These are phyloP conservation scores for Leccinum disarticulatum DNA, from an alignment of 768 basidiomycete species.

Conservation along the genomic window DNA sequence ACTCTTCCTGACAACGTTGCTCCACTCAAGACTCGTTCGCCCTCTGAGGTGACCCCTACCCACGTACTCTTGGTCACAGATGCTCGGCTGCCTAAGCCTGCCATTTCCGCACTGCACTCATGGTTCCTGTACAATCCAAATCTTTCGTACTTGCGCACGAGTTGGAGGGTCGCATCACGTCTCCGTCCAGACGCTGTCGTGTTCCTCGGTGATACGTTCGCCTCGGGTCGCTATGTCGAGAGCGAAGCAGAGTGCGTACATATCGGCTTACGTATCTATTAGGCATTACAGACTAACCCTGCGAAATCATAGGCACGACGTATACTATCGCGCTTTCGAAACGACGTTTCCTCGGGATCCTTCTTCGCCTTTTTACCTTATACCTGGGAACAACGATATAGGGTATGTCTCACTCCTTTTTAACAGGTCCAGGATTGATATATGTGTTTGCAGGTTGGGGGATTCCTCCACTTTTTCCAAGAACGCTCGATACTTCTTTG, in stretches of 20 bases:
- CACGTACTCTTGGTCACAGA: constrained; percentile 72
- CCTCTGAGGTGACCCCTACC: constrained; percentile 32
- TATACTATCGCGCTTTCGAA: constrained; percentile 61
- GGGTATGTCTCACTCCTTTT: constrained; percentile 41
- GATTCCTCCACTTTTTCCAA: constrained; percentile 49
- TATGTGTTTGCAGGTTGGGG: constrained; percentile 46
- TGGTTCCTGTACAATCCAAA: constrained; percentile 47
- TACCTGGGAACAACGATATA: constrained; percentile 85
- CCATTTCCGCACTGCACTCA: constrained; percentile 31
- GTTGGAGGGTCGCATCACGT: constrained; percentile 62
- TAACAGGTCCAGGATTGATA: neutral
- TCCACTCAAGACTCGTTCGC: constrained; percentile 15
- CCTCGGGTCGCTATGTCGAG: constrained; percentile 56
- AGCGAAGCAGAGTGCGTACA: constrained; percentile 54
- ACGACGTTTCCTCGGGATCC: constrained; percentile 51
- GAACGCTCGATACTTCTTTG: constrained; percentile 58
- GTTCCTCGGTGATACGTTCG: constrained; percentile 76
- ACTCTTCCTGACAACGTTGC: constrained; percentile 6
- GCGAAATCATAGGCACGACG: constrained; percentile 50
- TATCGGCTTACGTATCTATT: constrained; percentile 19
- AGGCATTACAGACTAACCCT: neutral
- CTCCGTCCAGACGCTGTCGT: constrained; percentile 65
- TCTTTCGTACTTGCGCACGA: constrained; percentile 63
- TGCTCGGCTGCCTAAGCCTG: constrained; percentile 52
- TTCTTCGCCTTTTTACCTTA: constrained; percentile 47